Evolutionary conservation across 495 filamentous ascomycete genomes (phyloP).

Genomic region (Aspergillus panamensis): DNA sequence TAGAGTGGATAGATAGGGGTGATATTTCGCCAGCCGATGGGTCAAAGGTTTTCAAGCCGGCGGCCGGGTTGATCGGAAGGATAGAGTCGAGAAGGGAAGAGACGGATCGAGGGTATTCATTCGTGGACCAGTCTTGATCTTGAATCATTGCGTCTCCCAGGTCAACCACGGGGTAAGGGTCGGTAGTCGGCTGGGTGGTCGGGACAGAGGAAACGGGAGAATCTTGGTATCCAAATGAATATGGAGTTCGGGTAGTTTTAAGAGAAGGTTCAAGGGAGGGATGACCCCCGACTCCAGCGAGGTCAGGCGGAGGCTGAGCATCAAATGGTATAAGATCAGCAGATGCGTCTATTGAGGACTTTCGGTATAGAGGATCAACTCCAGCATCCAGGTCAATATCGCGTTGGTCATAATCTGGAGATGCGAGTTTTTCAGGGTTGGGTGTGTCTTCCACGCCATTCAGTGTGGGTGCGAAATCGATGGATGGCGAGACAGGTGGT

Average conservation of each 20-base stretch:
- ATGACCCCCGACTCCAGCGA: constrained; percentile 25
- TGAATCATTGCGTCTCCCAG: constrained; percentile 17
- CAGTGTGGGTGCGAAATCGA: neutral
- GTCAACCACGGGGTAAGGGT: constrained; percentile 18
- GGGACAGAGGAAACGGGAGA: constrained; percentile 17
- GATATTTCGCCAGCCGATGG: constrained; percentile 7
- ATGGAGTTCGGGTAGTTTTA: neutral
- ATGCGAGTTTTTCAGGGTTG: neutral
- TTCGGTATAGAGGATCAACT: constrained; percentile 16
- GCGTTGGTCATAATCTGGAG: constrained; percentile 10
- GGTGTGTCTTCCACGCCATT: constrained; percentile 7
- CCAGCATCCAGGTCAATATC: constrained; percentile 22
- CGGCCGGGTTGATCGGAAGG: constrained; percentile 34
- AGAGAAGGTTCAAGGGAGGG: constrained; percentile 14
- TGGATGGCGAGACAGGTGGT: neutral
- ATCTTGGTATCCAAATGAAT: constrained; percentile 15
- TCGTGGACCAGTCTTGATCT: constrained; percentile 12
- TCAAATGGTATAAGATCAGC: constrained; percentile 12
- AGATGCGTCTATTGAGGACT: constrained; percentile 4
- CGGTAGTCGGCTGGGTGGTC: constrained; percentile 18
- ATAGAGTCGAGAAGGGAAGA: constrained; percentile 24
- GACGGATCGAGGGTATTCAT: constrained; percentile 15
- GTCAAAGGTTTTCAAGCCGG: constrained; percentile 14
- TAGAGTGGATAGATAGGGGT: constrained; percentile 15
- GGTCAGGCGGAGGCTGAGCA: constrained; percentile 11